Conservation (phyloP, 768 basidiomycete species). For the Auriscalpium vulgare region DNA sequence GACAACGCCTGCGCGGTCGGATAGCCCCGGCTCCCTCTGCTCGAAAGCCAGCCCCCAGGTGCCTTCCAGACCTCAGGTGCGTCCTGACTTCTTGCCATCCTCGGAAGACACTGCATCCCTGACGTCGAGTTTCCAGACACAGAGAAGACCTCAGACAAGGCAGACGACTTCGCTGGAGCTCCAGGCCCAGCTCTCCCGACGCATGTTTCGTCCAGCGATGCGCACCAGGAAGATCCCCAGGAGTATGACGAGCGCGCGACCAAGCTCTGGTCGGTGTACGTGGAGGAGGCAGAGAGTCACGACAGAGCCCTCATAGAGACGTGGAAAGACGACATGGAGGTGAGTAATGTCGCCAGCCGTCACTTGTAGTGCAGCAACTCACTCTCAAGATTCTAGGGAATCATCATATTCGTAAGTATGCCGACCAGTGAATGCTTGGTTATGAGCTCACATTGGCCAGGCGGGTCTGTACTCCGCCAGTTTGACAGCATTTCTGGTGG, state of each 20-base stretch:
- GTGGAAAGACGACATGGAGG: slow-evolving; percentile 37
- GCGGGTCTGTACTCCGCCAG: slow-evolving; percentile 12
- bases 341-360: slow-evolving; percentile 24
- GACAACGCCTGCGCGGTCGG: no score
- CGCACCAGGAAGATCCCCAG: background rate
- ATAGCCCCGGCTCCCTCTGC: no score
- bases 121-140: no score
- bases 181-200: no score
- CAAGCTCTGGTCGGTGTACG: slow-evolving; percentile 31
- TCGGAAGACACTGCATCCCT: no score
- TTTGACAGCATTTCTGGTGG: slow-evolving; percentile 6
- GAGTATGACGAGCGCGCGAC: slow-evolving; percentile 30
- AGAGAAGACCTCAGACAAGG: no score
- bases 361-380: slow-evolving; percentile 17
- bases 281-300: slow-evolving; percentile 26
- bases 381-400: background rate
- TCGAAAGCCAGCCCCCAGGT: no score
- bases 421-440: background rate
- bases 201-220: background rate
- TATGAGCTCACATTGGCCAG: background rate
- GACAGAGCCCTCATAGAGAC: slow-evolving; percentile 26
- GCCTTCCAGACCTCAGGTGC: no score
- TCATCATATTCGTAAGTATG: background rate
- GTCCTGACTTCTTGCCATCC: no score
- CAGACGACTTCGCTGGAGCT: no score